Conservation (phyloP, 495 filamentous ascomycete genomes). For the Bacidia gigantensis region DNA sequence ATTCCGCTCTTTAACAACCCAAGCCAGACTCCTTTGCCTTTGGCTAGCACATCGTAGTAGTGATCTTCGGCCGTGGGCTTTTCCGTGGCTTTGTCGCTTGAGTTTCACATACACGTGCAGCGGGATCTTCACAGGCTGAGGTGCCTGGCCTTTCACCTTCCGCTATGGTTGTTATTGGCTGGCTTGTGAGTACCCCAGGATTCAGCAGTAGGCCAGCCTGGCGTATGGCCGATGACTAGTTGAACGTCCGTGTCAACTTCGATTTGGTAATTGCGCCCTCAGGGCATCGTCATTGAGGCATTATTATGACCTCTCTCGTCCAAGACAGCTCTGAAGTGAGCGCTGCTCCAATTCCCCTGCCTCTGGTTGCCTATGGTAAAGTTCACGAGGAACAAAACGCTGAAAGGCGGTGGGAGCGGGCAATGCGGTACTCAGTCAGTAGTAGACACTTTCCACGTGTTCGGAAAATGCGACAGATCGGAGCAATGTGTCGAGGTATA, state of each 20-base stretch:
- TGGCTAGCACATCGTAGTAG: neutral
- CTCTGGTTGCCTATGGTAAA: no score
- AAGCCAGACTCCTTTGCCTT: neutral
- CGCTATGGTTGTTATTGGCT: neutral
- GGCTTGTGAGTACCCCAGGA: constrained; percentile 1
- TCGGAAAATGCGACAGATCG: no score
- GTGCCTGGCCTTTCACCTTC: neutral
- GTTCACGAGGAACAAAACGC: no score
- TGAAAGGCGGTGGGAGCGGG: no score
- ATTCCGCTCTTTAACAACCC: neutral
- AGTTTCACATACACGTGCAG: neutral
- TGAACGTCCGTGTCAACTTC: neutral
- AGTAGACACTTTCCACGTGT: no score
- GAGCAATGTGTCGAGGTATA: no score
- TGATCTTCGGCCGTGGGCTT: neutral
- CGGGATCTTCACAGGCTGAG: neutral
- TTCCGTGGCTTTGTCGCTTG: neutral
- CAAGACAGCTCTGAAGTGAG: no score
- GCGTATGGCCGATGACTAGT: neutral
- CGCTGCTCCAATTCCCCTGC: no score
- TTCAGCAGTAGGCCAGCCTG: neutral
- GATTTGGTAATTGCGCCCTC: neutral
- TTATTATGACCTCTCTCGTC: no score
- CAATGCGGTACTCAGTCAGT: no score
- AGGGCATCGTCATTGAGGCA: no score